Conservation (phyloP, 257 asterid genomes). For the Rubia yunnanensis region DNA sequence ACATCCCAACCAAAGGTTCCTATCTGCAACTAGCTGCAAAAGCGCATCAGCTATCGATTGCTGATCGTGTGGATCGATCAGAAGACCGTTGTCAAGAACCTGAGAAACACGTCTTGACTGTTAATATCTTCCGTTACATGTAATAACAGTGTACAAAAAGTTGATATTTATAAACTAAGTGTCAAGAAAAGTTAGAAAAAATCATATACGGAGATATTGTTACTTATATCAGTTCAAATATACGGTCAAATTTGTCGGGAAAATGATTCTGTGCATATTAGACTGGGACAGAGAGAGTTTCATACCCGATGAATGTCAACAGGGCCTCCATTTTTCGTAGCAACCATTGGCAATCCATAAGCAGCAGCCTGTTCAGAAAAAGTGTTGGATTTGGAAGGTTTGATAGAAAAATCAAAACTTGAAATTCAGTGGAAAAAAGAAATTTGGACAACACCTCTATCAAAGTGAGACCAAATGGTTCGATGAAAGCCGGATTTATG, state of each 20-base stretch:
- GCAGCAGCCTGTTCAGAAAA: conserved; percentile 59
- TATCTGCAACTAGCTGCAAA: conserved; percentile 59
- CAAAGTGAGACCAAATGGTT: conserved; percentile 82
- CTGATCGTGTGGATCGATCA: conserved; percentile 66
- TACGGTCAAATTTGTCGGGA: no score
- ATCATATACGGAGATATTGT: no score
- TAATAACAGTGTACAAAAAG: no score
- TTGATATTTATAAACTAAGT: no score
- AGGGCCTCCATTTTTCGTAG: conserved; percentile 84
- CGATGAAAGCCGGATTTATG: conserved; percentile 79
- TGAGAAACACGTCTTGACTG: conserved; percentile 16
- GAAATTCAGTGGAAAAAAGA: neutral
- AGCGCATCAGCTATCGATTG: conserved; percentile 60
- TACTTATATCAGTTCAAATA: no score
- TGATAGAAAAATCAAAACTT: neutral
- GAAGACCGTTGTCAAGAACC: conserved; percentile 69
- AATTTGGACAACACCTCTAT: conserved; percentile 43
- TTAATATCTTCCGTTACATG: no score
- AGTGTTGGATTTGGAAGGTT: neutral
- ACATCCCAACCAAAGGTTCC: conserved; percentile 63
- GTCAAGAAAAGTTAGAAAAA: no score
- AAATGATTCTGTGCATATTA: no score
- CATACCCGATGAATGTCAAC: conserved; percentile 77
- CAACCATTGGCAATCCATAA: conserved; percentile 77
- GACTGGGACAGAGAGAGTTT: no score